phyloP scores from a whole-genome alignment of 805 yeast species.

The Blastobotrys peoriensis region DNA sequence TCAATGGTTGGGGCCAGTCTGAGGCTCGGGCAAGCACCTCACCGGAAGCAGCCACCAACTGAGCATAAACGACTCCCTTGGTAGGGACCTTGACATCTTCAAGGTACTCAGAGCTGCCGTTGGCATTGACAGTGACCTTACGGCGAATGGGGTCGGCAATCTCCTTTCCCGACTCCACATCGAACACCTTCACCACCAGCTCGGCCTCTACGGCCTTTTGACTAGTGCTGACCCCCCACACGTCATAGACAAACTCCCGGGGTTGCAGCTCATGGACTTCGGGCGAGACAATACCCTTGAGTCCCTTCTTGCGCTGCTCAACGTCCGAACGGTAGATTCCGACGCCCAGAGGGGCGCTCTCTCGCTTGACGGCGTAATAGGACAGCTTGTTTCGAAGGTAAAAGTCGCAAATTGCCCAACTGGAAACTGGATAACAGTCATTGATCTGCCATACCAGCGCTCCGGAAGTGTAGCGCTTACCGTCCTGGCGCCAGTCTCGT shows the following conservation, averaged over 20 bases:
- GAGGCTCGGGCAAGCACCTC: constrained; percentile 30
- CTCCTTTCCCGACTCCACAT: constrained; percentile 32
- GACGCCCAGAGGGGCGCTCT: constrained; percentile 30
- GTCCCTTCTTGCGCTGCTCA: constrained; percentile 14
- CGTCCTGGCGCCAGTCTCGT: constrained; percentile 38
- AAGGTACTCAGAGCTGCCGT: constrained; percentile 31
- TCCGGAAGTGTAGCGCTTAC: constrained; percentile 38
- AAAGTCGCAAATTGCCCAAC: constrained; percentile 46
- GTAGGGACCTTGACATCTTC: constrained; percentile 15
- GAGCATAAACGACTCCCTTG: constrained; percentile 17
- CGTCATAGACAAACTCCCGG: constrained; percentile 28
- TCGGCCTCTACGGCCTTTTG: constrained; percentile 19
- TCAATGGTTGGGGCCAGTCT: constrained; percentile 50
- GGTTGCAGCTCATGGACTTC: constrained; percentile 25
- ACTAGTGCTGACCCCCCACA: constrained; percentile 40
- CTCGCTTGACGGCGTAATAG: constrained; percentile 43
- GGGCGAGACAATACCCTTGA: constrained; percentile 18
- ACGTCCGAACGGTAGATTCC: constrained; percentile 32
- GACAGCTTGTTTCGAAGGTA: constrained; percentile 40
- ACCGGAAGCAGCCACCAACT: constrained; percentile 15
- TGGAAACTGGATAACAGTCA: constrained; percentile 49
- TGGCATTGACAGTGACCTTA: constrained; percentile 18
- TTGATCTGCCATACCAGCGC: constrained; percentile 50
- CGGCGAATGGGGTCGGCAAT: constrained; percentile 13
- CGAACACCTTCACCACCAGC: constrained; percentile 29